These are phyloP conservation scores for Xylaria polymorpha DNA, from an alignment of 2,329 filamentous ascomycete species.

Conservation along the genomic window DNA sequence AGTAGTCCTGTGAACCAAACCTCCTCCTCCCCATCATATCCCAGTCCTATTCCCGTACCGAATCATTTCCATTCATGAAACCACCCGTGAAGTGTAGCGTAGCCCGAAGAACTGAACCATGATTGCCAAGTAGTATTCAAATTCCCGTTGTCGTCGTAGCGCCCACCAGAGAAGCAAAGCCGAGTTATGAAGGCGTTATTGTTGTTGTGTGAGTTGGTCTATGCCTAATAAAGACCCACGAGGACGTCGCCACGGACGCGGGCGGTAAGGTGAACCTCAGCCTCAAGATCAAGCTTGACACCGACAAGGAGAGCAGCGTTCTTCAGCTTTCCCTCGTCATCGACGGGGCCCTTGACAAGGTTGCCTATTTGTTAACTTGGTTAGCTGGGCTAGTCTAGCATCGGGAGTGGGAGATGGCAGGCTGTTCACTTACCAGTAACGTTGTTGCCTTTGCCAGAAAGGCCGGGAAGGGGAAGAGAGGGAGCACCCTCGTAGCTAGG, in stretches of 20 bases:
- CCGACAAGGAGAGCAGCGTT: constrained; percentile 68
- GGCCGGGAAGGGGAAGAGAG: constrained; percentile 37
- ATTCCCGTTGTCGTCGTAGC: background rate
- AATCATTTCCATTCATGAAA: too few relatives aligned
- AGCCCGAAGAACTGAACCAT: too few relatives aligned
- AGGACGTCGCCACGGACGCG: constrained; percentile 70
- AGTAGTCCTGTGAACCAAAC: too few relatives aligned
- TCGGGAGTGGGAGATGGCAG: background rate
- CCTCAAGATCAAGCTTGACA: constrained; percentile 72
- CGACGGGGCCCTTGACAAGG: constrained; percentile 68
- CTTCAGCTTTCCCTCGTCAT: constrained; percentile 68
- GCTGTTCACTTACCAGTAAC: constrained; percentile 42
- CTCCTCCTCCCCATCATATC: too few relatives aligned
- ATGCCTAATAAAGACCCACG: constrained; percentile 65
- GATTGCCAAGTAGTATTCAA: too few relatives aligned
- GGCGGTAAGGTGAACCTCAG: constrained; percentile 70
- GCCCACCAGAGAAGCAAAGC: constrained; percentile 35
- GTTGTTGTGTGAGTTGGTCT: constrained; percentile 15
- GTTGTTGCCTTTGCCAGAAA: constrained; percentile 47
- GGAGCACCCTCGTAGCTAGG: constrained; percentile 36
- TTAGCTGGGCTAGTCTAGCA: constrained; percentile 23
- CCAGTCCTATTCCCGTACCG: too few relatives aligned
- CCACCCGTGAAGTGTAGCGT: too few relatives aligned
- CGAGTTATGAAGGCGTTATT: constrained; percentile 22
- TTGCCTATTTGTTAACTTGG: constrained; percentile 53